Conservation (phyloP, 768 basidiomycete species). For the Rhizopogon vesiculosus region DNA sequence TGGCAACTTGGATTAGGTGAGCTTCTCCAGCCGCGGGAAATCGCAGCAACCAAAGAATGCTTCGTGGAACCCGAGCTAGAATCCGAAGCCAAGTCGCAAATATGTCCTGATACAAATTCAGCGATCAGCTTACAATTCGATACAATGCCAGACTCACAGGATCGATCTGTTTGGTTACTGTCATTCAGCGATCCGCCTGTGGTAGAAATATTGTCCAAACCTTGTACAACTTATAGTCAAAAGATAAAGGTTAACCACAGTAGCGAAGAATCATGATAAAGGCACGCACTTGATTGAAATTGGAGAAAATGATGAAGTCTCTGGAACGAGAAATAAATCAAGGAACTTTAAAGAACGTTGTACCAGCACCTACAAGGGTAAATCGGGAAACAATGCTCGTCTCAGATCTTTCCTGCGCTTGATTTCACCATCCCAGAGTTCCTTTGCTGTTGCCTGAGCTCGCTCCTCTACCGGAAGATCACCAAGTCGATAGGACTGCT, state of each 20-base stretch:
- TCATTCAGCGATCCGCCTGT: not conserved
- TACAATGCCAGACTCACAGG: slow-evolving; percentile 22
- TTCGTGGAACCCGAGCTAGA: slow-evolving; percentile 36
- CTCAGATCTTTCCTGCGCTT: slow-evolving; percentile 33
- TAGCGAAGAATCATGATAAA: not conserved
- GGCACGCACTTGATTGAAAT: slow-evolving; percentile 45
- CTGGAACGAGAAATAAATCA: slow-evolving; percentile 15
- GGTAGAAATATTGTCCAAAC: slow-evolving; percentile 9
- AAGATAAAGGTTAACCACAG: slow-evolving; percentile 3
- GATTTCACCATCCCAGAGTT: slow-evolving; percentile 36
- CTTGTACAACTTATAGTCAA: slow-evolving; percentile 38
- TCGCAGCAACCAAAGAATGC: slow-evolving; percentile 50
- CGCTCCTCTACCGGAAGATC: slow-evolving; percentile 10
- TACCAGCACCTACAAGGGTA: slow-evolving; percentile 30
- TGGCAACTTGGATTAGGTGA: slow-evolving; percentile 37
- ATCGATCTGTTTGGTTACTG: slow-evolving; percentile 22
- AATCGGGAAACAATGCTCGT: slow-evolving; percentile 36
- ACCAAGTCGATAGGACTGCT: slow-evolving; percentile 37
- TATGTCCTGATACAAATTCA: slow-evolving; percentile 26
- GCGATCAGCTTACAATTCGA: not conserved
- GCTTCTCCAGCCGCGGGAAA: slow-evolving; percentile 44
- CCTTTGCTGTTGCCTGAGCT: slow-evolving; percentile 9
- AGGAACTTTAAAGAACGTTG: not conserved
- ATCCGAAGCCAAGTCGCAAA: slow-evolving; percentile 48
- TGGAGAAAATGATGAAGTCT: slow-evolving; percentile 44